These are phyloP conservation scores for Crithidia bombi DNA, from an alignment of 208 protist species.

Conservation along the genomic window DNA sequence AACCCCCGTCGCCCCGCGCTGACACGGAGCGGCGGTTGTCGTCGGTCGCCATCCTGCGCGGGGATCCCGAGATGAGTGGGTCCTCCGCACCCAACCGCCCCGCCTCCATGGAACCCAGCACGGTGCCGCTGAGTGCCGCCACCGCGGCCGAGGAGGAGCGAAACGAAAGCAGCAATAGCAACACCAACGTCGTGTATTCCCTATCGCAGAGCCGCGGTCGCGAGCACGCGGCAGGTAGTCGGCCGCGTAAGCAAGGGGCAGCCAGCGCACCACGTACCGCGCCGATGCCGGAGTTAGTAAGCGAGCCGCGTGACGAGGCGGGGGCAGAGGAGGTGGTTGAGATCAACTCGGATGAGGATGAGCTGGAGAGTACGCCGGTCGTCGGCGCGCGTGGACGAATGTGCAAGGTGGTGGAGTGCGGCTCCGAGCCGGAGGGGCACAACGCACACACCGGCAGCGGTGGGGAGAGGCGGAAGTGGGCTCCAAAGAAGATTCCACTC, in stretches of 20 bases:
- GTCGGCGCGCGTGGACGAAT: neutral
- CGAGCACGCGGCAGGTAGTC: slow-evolving; percentile 7
- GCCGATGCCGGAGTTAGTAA: neutral
- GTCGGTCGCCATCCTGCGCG: slow-evolving; percentile 19
- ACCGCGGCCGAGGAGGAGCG: neutral
- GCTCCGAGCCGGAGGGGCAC: neutral
- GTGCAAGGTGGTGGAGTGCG: slow-evolving; percentile 18
- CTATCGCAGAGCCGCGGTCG: slow-evolving; percentile 6
- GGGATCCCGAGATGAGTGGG: slow-evolving; percentile 30
- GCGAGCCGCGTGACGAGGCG: neutral
- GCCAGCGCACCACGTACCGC: slow-evolving; percentile 2
- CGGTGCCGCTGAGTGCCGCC: neutral
- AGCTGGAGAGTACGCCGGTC: neutral
- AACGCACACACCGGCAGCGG: slow-evolving; percentile 9
- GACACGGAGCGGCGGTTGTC: slow-evolving; percentile 30
- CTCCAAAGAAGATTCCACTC: slow-evolving; percentile 53
- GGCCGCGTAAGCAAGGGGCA: neutral
- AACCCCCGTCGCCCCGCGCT: slow-evolving; percentile 12
- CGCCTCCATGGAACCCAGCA: slow-evolving; percentile 33
- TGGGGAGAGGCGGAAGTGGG: neutral
- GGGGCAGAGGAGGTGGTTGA: neutral
- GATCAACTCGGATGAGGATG: neutral
- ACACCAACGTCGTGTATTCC: slow-evolving; percentile 7
- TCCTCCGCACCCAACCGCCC: slow-evolving; percentile 38
- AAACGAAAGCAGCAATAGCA: slow-evolving; percentile 5